Conservation (phyloP, 345 rosid genomes). For the Brassica nigra region DNA sequence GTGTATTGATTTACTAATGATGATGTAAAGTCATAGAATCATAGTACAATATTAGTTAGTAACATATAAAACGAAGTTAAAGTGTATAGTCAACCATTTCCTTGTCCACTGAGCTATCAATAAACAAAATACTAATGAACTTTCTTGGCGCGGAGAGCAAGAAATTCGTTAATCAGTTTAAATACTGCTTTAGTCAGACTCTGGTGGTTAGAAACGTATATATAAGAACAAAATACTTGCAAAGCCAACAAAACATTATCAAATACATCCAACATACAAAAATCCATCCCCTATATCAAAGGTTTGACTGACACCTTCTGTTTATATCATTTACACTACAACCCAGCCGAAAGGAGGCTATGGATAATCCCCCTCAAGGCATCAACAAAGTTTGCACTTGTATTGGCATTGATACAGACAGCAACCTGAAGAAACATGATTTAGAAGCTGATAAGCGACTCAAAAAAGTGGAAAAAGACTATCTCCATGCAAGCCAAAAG, state of each 20-base stretch:
- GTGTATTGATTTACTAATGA: not conserved
- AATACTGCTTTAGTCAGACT: not conserved
- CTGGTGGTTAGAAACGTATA: not conserved
- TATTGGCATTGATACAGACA: not conserved
- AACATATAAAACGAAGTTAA: not conserved
- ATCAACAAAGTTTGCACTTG: not conserved
- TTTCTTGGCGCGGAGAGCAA: not conserved
- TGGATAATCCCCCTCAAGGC: not conserved
- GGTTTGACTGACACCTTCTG: not conserved
- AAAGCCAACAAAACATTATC: not conserved
- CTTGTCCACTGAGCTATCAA: not conserved
- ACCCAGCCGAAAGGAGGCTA: not conserved
- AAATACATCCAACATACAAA: not conserved
- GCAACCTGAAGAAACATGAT: not conserved
- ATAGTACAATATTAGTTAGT: not conserved
- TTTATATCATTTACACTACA: not conserved
- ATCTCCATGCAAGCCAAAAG: conserved; percentile 25
- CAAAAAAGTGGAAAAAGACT: conserved; percentile 22
- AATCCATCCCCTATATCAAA: not conserved
- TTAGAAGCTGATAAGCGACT: conserved; percentile 27
- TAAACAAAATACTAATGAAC: not conserved
- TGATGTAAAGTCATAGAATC: not conserved
- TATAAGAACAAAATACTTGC: not conserved
- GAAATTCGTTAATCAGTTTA: not conserved
- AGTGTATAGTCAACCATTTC: not conserved